phyloP scores from a whole-genome alignment of 108 stramenopile genomes.

The Nannochloropsis oceanica region DNA sequence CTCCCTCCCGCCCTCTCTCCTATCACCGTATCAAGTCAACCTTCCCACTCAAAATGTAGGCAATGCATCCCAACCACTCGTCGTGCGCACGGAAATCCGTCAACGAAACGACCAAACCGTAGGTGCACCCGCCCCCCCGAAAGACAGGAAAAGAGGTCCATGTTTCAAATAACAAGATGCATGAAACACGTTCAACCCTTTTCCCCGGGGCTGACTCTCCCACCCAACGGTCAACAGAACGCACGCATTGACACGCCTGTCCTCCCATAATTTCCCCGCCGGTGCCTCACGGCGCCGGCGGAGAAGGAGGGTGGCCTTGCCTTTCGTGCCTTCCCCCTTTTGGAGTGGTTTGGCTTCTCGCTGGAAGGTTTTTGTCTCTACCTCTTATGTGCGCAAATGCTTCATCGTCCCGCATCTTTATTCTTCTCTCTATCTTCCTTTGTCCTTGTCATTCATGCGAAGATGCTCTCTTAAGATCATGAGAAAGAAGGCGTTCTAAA shows the following conservation, averaged over 20 bases:
- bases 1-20: too few relatives aligned
- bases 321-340: conserved; percentile 17
- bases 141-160: too few relatives aligned
- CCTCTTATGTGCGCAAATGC: too few relatives aligned
- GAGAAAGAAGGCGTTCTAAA: too few relatives aligned
- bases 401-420: too few relatives aligned
- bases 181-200: not conserved
- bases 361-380: conserved; percentile 15
- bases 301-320: not conserved
- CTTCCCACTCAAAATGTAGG: not conserved
- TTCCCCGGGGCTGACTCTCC: not conserved
- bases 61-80: not conserved
- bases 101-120: not conserved
- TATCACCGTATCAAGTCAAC: too few relatives aligned
- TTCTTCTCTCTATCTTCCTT: too few relatives aligned
- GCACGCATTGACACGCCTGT: not conserved
- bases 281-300: not conserved
- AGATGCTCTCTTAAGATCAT: too few relatives aligned
- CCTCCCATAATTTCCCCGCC: not conserved
- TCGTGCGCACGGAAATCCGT: not conserved
- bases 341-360: conserved; percentile 28
- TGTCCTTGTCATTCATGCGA: too few relatives aligned
- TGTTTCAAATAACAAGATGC: too few relatives aligned
- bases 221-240: not conserved
- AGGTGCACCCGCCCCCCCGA: not conserved